Conservation (phyloP, 1,284 basidiomycete species). For the Trichosporon ovoides region DNA sequence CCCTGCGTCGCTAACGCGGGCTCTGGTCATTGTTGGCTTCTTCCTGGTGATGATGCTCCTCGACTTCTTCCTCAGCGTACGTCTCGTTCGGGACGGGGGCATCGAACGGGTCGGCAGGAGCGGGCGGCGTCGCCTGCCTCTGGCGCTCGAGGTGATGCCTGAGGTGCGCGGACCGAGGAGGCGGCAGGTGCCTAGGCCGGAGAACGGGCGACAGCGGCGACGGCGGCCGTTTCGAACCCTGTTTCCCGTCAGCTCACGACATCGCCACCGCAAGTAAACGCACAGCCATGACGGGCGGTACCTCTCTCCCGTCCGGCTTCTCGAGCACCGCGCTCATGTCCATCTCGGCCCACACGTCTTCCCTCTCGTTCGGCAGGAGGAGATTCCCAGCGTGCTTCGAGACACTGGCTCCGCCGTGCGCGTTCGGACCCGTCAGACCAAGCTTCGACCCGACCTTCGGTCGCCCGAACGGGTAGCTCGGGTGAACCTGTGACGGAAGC, state of each 20-base stretch:
- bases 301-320: constrained; percentile 31
- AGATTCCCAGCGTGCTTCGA: constrained; percentile 22
- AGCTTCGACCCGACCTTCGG: constrained; percentile 8
- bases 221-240: constrained; percentile 45
- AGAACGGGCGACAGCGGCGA: constrained; percentile 41
- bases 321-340: constrained; percentile 32
- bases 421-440: background rate
- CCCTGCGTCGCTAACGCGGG: background rate
- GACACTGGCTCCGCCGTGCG: constrained; percentile 21
- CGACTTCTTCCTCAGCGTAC: constrained; percentile 29
- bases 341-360: constrained; percentile 34
- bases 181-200: constrained; percentile 26
- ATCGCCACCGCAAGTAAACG: constrained; percentile 20
- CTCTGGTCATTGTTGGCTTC: background rate
- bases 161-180: constrained; percentile 34
- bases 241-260: constrained; percentile 7
- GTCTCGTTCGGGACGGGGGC: constrained; percentile 46
- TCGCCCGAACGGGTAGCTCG: constrained; percentile 40
- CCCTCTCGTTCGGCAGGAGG: background rate
- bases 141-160: constrained; percentile 34
- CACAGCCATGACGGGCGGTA: constrained; percentile 47
- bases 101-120: constrained; percentile 37
- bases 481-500: constrained; percentile 38
- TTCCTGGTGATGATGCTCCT: constrained; percentile 1
- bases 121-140: constrained; percentile 23